Evolutionary conservation across 192 early-diverging fungal species (phyloP).

Genomic region (Kickxella alabastrina): DNA sequence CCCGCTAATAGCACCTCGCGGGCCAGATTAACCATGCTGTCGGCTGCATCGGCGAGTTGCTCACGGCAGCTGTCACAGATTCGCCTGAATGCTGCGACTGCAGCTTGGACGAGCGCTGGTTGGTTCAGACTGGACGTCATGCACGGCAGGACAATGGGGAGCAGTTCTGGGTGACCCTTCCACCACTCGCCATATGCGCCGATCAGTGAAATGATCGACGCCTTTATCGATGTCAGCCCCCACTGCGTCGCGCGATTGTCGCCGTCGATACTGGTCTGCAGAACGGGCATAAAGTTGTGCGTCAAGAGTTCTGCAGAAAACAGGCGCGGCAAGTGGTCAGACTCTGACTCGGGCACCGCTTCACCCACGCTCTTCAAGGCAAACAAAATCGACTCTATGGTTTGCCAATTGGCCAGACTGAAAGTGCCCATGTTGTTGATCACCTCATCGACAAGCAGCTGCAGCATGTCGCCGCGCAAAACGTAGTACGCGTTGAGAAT

Average conservation of each 20-base stretch:
- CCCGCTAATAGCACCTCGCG: slow-evolving; percentile 47
- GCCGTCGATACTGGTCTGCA: slow-evolving; percentile 26
- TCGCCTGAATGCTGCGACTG: slow-evolving; percentile 62
- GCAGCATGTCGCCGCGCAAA: slow-evolving; percentile 56
- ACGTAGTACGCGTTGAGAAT: slow-evolving; percentile 67
- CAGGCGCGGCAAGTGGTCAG: slow-evolving; percentile 55
- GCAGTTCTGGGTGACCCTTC: slow-evolving; percentile 57
- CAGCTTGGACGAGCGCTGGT: slow-evolving; percentile 54
- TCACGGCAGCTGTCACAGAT: slow-evolving; percentile 71
- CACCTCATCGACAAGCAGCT: slow-evolving; percentile 37
- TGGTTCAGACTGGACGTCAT: slow-evolving; percentile 59
- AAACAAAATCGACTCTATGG: slow-evolving; percentile 61
- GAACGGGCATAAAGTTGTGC: slow-evolving; percentile 34
- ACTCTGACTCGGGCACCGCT: slow-evolving; percentile 55
- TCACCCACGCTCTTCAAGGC: slow-evolving; percentile 64
- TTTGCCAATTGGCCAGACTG: slow-evolving; percentile 23
- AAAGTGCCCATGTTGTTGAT: slow-evolving; percentile 17
- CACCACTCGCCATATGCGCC: slow-evolving; percentile 71
- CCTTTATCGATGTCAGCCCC: slow-evolving; percentile 22
- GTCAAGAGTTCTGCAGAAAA: slow-evolving; percentile 56
- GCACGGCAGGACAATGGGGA: slow-evolving; percentile 58
- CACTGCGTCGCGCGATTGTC: slow-evolving; percentile 18
- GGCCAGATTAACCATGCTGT: slow-evolving; percentile 59
- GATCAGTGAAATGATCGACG: slow-evolving; percentile 25
- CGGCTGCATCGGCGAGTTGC: slow-evolving; percentile 56